Base-by-base conservation (phyloP, 345 rosid genomes). In the Geranium brycei region DNA sequence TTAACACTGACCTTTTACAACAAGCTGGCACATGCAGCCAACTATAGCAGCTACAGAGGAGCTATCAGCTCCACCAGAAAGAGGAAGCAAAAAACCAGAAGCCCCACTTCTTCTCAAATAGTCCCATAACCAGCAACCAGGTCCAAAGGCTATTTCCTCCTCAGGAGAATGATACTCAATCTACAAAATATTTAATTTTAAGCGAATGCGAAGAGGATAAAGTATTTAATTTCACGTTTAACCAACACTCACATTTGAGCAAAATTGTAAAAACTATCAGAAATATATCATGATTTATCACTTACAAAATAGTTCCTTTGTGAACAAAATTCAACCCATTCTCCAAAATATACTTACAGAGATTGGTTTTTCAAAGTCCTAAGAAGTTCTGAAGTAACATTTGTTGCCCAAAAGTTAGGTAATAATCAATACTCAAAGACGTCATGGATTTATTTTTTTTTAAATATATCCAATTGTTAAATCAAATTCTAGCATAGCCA, bases 71-170 rank as follows among this genome's bases (percentile, higher is more conserved):
- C 92, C 95, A 41, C 99, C 99, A 77, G 99, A 93, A 64, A 91
- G 95, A 12, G 99, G 97, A 73, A 93, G 96, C 81, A 93, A 78
- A 78, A 90, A 93, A 23, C 99, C 99, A 58, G 96, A 90, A 68
- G 99, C 96, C 57, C 91, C 96, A 73, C 96, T 93, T 87, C 97
- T 82, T 81, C 99, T 82, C 76, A 93, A 72, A 69, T 93, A 88
- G 78, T 93, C 99, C 99, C 97, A 93, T 35, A 93, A 79, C 99
- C 99, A 93, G 78, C 92, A 90, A 69, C 91, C 92, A 23, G 99
- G 92, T 35, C 99, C 99, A 74, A 80, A 87, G 57, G 96, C 92
- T 79, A 88, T 91, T 75, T 93, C 99, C 78, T 88, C 99, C 82
- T 91, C 91, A 59, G 96, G 91, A 76, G 88, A 80, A 71, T 84